Evolutionary conservation across 768 basidiomycete genomes (phyloP), one percentile per base, ranked within the genome.

Genomic region (Mycena pura): DNA sequence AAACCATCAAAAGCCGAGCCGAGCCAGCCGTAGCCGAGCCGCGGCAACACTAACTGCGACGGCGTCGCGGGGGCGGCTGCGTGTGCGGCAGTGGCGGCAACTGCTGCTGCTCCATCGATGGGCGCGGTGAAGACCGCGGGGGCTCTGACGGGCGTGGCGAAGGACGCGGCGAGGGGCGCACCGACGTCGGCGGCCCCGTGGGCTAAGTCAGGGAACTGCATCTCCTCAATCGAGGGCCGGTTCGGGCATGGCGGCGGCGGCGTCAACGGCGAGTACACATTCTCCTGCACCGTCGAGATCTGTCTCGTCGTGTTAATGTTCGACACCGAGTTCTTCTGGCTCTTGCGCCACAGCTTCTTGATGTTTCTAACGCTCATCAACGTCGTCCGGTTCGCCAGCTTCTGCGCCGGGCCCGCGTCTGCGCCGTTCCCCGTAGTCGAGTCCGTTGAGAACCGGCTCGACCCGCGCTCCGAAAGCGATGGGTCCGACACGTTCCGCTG

Each of bases 311-410:
- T 70, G 73, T 83, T 81, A 48, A 80, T 80, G 68, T 83, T 82
- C 59, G 81, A 70, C 24, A 74, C 69, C 27, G 81, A 76, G 65
- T 77, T 83, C 64, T 82, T 84, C 54, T 81, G 86, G 66, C 88
- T 90, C 81, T 84, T 91, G 67, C 90, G 84, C 92, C 92, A 94
- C 21, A 94, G 71, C 62, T 85, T 89, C 73, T 85, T 89, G 69
- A 93, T 83, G 60, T 82, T 83, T 73, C 86, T 92, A 50, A 92
- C 88, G 27, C 86, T 86, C 77, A 91, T 89, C 40, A 93, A 74
- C 0, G 88, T 86, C 29, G 84, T 71, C 24, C 80, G 76, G 53
- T 79, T 85, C 40, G 79, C 69, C 24, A 73, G 66, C 34, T 77
- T 84, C 25, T 60, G 65, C 27, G 70, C 43, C 58, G 66, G 71